These are phyloP conservation scores for Curvularia verruculosa DNA, from an alignment of 2,329 filamentous ascomycete species.

Conservation along the genomic window DNA sequence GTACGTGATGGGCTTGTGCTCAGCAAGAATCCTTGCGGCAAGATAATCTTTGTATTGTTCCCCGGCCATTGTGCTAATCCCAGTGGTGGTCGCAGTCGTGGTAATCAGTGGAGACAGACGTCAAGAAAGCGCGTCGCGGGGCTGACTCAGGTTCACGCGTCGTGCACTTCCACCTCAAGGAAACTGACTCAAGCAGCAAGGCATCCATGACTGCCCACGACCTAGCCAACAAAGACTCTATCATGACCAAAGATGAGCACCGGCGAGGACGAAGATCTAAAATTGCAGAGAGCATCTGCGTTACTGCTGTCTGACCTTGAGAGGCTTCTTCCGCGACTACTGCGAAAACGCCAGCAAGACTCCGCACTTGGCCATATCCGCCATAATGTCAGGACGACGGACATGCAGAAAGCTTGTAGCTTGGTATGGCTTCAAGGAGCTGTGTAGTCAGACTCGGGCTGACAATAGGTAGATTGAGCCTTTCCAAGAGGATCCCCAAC, in stretches of 20 bases:
- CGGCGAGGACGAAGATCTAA: conserved; percentile 55
- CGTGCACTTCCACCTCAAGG: conserved; percentile 15
- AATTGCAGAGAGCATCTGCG: conserved; percentile 52
- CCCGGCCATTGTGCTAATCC: conserved; percentile 52
- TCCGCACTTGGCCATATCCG: conserved; percentile 38
- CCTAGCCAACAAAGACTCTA: conserved; percentile 6
- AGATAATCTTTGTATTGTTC: conserved; percentile 73
- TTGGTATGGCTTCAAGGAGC: conserved; percentile 28
- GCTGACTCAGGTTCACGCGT: conserved; percentile 40
- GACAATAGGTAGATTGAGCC: conserved; percentile 66
- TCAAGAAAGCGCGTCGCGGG: conserved; percentile 28
- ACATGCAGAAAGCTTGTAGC: conserved; percentile 50
- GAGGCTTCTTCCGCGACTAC: conserved; percentile 42
- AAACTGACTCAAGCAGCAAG: conserved; percentile 36
- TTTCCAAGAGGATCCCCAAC: conserved; percentile 94
- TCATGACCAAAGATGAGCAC: conserved; percentile 37
- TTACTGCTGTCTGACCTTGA: conserved; percentile 40
- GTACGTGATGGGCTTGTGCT: conserved; percentile 82
- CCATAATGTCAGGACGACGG: conserved; percentile 46
- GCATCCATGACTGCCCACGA: conserved; percentile 7
- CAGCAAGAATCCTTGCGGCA: conserved; percentile 75
- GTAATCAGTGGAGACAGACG: conserved; percentile 5
- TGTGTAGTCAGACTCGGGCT: conserved; percentile 6
- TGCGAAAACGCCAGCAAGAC: conserved; percentile 44
- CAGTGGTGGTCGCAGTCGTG: conserved; percentile 3